A percentile compares a stretch with the other conserved stretches of the same genome.
Conservation (phyloP, 2,329 filamentous ascomycete species). For the Sphaerulina populicola region DNA sequence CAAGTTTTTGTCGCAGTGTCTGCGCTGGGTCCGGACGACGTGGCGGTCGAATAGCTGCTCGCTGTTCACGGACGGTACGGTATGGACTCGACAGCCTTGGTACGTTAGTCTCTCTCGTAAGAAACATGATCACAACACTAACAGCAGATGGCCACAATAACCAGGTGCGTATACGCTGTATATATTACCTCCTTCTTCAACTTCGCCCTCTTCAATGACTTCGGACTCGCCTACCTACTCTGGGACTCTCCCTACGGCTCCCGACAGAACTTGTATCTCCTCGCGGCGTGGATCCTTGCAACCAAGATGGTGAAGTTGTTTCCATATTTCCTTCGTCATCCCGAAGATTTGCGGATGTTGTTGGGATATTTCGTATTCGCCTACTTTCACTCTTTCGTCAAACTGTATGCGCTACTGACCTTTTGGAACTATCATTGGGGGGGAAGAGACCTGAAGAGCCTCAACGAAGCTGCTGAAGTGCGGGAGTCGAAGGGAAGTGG, state of each 20-base stretch:
- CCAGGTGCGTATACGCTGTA: slow-evolving; percentile 5
- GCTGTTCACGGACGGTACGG: slow-evolving; percentile 7
- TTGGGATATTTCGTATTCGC: slow-evolving; percentile 7
- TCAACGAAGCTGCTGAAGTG: slow-evolving; percentile 1
- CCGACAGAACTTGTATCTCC: background rate
- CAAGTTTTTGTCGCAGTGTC: slow-evolving; percentile 4
- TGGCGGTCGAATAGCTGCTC: slow-evolving; percentile 6
- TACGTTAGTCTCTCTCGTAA: background rate
- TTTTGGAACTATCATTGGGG: slow-evolving; percentile 12
- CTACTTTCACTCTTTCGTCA: slow-evolving; percentile 11
- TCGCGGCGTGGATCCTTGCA: slow-evolving; percentile 7
- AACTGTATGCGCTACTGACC: slow-evolving; percentile 6
- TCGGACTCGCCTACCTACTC: slow-evolving; percentile 4
- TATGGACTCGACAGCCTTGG: slow-evolving; percentile 4
- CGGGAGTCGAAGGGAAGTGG: background rate
- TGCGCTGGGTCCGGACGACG: slow-evolving; percentile 9
- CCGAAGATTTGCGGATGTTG: slow-evolving; percentile 8
- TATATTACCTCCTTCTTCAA: slow-evolving; percentile 8
- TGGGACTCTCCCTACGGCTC: background rate
- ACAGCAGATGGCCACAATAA: too few species aligned
- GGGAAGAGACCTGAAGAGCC: slow-evolving; percentile 2
- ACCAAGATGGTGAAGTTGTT: slow-evolving; percentile 10
- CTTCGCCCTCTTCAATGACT: slow-evolving; percentile 9
- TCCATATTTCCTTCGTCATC: slow-evolving; percentile 9
- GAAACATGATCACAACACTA: too few species aligned